Percentiles rank a stretch among this genome's conserved stretches.
Conservation (phyloP, 1,284 basidiomycete species). For the Ustilago bromivora region DNA sequence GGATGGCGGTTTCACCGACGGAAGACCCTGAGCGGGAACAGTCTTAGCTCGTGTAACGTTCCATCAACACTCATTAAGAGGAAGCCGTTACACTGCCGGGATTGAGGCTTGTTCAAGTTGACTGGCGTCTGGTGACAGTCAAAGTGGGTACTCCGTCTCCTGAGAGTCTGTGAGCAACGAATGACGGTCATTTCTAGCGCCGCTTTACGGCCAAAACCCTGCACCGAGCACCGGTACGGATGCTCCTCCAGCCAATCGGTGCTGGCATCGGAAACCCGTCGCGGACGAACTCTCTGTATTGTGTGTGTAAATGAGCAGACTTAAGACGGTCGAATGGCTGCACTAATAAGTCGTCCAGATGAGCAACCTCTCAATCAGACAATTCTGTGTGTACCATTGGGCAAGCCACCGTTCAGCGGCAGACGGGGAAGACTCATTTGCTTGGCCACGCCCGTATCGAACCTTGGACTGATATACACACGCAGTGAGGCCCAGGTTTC, state of each 20-base stretch:
- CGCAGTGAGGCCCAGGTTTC: too few species aligned
- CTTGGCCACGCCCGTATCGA: too few species aligned
- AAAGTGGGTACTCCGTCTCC: neutral
- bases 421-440: too few species aligned
- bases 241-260: neutral
- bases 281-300: neutral
- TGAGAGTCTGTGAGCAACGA: neutral
- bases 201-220: slow-evolving; percentile 4
- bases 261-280: neutral
- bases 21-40: slow-evolving; percentile 1
- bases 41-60: neutral
- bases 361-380: too few species aligned
- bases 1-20: neutral
- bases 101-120: neutral
- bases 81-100: neutral
- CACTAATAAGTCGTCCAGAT: too few species aligned
- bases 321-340: neutral
- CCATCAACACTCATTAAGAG: neutral
- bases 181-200: neutral
- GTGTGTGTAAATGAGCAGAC: neutral
- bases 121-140: neutral
- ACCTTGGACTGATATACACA: too few species aligned
- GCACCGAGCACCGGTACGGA: neutral
- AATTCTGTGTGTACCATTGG: neutral
- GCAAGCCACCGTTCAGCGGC: too few species aligned